Evolutionary conservation across 345 rosid species (phyloP), one percentile per base, ranked within the genome.

Genomic region (Eucalyptus tenuipes): DNA sequence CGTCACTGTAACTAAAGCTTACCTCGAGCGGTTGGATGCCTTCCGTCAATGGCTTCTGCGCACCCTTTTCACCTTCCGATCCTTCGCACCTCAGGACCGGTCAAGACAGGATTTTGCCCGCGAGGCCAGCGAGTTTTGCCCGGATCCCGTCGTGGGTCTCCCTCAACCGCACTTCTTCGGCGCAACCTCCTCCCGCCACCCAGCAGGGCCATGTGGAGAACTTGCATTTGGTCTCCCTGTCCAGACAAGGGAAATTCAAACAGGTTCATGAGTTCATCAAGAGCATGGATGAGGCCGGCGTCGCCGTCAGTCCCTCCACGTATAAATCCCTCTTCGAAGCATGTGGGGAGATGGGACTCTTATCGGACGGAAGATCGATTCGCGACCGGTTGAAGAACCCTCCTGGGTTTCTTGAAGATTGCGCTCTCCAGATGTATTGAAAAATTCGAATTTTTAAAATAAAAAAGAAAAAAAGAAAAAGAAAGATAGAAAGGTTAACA

Each of bases 221-320:
- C 92, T 81, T 94, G 6, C 95, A 92, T 88, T 86, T 96, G 88
- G 88, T 93, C 79, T 93, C 96, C 42, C 90, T 95, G 55, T 94
- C 95, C 49, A 94, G 92, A 79, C 93, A 92, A 71, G 91, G 92
- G 75, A 95, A 94, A 90, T 94, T 95, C 90, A 91, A 91, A 81
- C 96, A 94, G 88, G 97, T 96, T n/a, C 92, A 88, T 61, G 93
- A 90, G 88, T 94, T 95, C 91, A 93, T 94, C 90, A 57, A 88
- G 88, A 91, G 91, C 89, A 92, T 95, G 94, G 94, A 94, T 84
- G 90, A 92, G 48, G 94, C 94, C 59, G 94, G 95, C 64, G 91
- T 94, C 87, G 64, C 93, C 27, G 87, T 95, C 44, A 89, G 50
- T 10, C 92, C 93, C 22, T 87, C 89, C 45, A 87, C 96, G 16